Evolutionary conservation across 768 basidiomycete species (phyloP).

Genomic region (Termitomyces sp.): DNA sequence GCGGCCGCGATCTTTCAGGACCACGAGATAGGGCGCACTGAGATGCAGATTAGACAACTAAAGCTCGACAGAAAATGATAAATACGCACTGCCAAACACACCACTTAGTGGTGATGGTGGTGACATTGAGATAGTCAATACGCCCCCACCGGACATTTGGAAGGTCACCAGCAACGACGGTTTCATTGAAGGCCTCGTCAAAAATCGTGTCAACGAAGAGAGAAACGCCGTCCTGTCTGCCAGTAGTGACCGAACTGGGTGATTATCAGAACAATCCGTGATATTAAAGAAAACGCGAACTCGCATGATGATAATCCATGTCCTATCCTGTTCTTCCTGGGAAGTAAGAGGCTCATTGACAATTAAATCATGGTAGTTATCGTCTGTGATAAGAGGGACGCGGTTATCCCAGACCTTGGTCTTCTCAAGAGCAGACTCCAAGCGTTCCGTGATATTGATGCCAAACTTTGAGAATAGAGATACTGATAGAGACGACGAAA

Average conservation of each 20-base stretch:
- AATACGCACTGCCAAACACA: slow-evolving; percentile 71
- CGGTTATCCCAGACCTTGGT: slow-evolving; percentile 62
- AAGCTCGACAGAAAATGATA: neutral
- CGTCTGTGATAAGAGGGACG: slow-evolving; percentile 78
- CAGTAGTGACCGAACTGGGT: slow-evolving; percentile 57
- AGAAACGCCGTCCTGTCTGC: slow-evolving; percentile 62
- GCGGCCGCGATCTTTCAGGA: slow-evolving; percentile 68
- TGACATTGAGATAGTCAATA: slow-evolving; percentile 86
- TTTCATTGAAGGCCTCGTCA: slow-evolving; percentile 69
- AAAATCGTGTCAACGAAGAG: slow-evolving; percentile 70
- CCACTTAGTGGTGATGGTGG: slow-evolving; percentile 83
- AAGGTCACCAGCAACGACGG: slow-evolving; percentile 54
- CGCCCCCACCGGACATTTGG: slow-evolving; percentile 78
- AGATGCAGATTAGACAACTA: slow-evolving; percentile 1
- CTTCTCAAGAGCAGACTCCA: slow-evolving; percentile 30
- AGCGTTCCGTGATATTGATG: slow-evolving; percentile 65
- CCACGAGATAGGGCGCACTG: slow-evolving; percentile 76
- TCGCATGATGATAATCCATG: slow-evolving; percentile 80
- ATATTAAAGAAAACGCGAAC: neutral
- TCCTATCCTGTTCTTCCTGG: slow-evolving; percentile 62
- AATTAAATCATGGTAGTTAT: slow-evolving; percentile 71
- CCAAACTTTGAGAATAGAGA: slow-evolving; percentile 55
- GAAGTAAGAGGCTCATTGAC: slow-evolving; percentile 63
- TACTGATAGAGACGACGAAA: slow-evolving; percentile 53
- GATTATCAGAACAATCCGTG: slow-evolving; percentile 5